These are phyloP conservation scores for Spirogloea muscicola DNA, from an alignment of 139 green algal species.

Conservation along the genomic window DNA sequence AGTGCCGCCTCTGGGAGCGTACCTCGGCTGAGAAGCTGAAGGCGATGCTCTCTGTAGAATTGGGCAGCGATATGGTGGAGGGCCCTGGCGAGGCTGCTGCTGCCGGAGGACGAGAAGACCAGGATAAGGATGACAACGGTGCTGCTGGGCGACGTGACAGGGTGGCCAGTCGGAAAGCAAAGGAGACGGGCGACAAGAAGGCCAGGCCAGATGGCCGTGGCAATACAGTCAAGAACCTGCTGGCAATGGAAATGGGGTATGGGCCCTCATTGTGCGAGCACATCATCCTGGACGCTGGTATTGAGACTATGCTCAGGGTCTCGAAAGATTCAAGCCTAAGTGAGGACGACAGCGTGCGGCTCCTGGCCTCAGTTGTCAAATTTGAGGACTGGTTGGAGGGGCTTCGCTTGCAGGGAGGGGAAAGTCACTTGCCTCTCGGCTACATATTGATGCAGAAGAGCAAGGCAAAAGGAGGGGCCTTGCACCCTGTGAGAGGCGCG, in stretches of 20 bases:
- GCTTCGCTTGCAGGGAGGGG: too few relatives aligned
- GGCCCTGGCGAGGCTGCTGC: neutral
- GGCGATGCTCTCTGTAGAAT: slow-evolving; percentile 13
- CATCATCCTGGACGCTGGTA: slow-evolving; percentile 61
- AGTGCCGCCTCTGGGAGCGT: slow-evolving; percentile 7
- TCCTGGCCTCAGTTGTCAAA: neutral
- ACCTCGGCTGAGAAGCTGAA: slow-evolving; percentile 15
- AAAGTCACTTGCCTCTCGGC: slow-evolving; percentile 4
- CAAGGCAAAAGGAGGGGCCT: neutral
- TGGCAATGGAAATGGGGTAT: slow-evolving; percentile 60
- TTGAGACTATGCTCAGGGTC: slow-evolving; percentile 52
- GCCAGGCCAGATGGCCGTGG: neutral
- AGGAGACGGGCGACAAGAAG: slow-evolving; percentile 28
- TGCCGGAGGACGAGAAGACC: slow-evolving; percentile 8
- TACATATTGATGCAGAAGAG: slow-evolving; percentile 40
- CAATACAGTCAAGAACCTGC: slow-evolving; percentile 17
- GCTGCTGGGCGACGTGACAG: neutral
- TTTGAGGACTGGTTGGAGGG: slow-evolving; percentile 46
- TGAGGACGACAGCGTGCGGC: too few relatives aligned
- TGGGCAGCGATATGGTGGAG: neutral
- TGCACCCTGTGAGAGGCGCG: neutral
- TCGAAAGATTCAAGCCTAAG: too few relatives aligned
- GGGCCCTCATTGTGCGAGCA: slow-evolving; percentile 79
- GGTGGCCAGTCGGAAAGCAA: neutral
- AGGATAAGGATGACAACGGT: neutral